phyloP scores from a whole-genome alignment of 495 filamentous ascomycete species.

The Penicillium bialowiezense region DNA sequence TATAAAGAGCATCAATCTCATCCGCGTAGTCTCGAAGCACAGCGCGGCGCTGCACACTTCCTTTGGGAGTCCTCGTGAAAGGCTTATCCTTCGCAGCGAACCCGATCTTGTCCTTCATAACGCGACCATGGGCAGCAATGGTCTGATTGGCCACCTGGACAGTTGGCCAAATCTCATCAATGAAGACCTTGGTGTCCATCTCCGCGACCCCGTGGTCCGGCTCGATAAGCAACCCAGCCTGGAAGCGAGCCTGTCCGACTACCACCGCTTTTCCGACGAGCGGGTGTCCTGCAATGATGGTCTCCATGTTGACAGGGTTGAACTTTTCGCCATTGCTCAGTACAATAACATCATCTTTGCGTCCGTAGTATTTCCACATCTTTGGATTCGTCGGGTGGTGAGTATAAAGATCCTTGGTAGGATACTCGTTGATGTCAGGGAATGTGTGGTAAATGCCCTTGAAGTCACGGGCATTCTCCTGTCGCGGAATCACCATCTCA shows the following conservation, averaged over 20 bases:
- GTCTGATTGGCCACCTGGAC: slow-evolving; percentile 49
- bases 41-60: slow-evolving; percentile 33
- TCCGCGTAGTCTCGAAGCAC: slow-evolving; percentile 23
- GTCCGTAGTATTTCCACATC: slow-evolving; percentile 33
- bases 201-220: slow-evolving; percentile 7
- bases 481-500: slow-evolving; percentile 32
- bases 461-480: slow-evolving; percentile 7
- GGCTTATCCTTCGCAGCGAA: slow-evolving; percentile 48
- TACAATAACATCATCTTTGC: slow-evolving; percentile 42
- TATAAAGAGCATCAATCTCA: slow-evolving; percentile 29
- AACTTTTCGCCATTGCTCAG: slow-evolving; percentile 43
- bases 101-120: slow-evolving; percentile 23
- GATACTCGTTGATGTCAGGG: slow-evolving; percentile 49
- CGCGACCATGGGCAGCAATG: slow-evolving; percentile 22
- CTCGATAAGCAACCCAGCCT: slow-evolving; percentile 38
- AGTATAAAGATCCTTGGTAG: slow-evolving; percentile 56
- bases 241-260: slow-evolving; percentile 32
- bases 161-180: slow-evolving; percentile 39
- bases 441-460: slow-evolving; percentile 57
- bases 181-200: slow-evolving; percentile 27
- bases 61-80: slow-evolving; percentile 53
- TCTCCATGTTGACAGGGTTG: slow-evolving; percentile 40
- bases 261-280: slow-evolving; percentile 31
- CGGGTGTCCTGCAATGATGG: slow-evolving; percentile 23
- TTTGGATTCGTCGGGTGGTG: slow-evolving; percentile 29